Evolutionary conservation across 495 filamentous ascomycete species (phyloP), one percentile per base, ranked within the genome.

Genomic region (Xylaria scruposa): DNA sequence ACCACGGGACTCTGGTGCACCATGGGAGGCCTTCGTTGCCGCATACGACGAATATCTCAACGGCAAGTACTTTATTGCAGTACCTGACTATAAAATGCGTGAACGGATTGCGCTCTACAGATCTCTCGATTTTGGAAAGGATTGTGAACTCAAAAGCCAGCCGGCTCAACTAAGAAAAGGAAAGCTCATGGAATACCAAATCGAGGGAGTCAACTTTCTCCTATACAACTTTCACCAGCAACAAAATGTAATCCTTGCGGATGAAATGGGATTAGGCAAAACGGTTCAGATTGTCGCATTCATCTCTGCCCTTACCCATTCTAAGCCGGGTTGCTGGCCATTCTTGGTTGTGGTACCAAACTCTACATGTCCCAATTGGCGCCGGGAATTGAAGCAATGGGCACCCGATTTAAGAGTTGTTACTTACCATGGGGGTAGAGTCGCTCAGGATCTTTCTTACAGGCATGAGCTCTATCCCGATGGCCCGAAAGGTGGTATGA

Each of bases 251-350:
- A 96, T 99, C 75, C 88, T 99, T 3, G 97, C 97, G 2, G 97
- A 99, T 75, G 97, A 99, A 78, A 99, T 99, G 97, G 97, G 97
- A 5, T 89, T 99, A 12, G 97, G 97, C 33, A 99, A 99, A 84
- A 99, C 97, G 0, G 92, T 99, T 60, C 97, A 99, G 79, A 89
- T 98, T 63, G 94, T 99, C 67, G 90, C 89, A 3, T 88, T 97
- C 63, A 83, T 99, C 10, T 88, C 92, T 10, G 89, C 92, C 17
- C 80, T 99, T n/a, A 87, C 92, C 38, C 85, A 92, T 73, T 89
- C 93, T 38, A 78, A 80, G 42, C 94, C 95, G 53, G 86, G 86
- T 60, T 92, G 93, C 78, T 99, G 92, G 88, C 97, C 97, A 0
- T 99, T 98, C 78, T 84, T 99, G 12, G 85, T 98, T 7, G 93